Base-by-base conservation (phyloP, 2,329 filamentous ascomycete genomes). In the Talaromyces sp. region DNA sequence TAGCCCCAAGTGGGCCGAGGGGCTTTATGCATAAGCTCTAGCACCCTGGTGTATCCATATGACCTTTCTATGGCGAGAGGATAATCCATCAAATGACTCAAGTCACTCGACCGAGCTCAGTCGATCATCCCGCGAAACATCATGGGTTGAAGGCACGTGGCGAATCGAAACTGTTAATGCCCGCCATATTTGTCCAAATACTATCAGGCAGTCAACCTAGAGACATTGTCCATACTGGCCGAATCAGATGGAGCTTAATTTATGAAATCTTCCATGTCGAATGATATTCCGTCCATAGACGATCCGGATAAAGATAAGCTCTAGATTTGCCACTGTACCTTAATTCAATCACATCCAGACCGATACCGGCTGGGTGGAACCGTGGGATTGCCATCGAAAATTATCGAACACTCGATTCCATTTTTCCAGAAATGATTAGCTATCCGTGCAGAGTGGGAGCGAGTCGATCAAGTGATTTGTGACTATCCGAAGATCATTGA, bases 281-380 rank as follows among this genome's bases (percentile, higher is more conserved):
- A 47, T 22, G 7, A 43, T 43, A 43, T 17, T 47, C 47, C 8
- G 33, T 8, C 52, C 2, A 37, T 39, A 37, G 52, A 56, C 10
- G n/a, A 37, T 37, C 33, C 52, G 31, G 52, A 35, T 13, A 56
- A 37, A 56, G 33, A 56, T 19, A 56, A 37, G 31, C 52, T 56
- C 37, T n/a, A n/a, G 13, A 60, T 61, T 61, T 25, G 58, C 58
- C 58, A 61, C 58, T 25, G 43, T 61, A 61, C 58, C 58, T 56
- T 56, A 56, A 56, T 37, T 54, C 50, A 54, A 54, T 35, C 50
- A 54, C 27, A 25, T 39, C 49, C 49, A 56, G 58, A 33, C 58
- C 41, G 58, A 61, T 61, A 61, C 58, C 58, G 31, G 58, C 37
- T 37, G 19, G 31, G 43, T 35, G 41, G 57, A 60, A 60, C 57